Base-by-base conservation (phyloP, 202 grass and related monocot species). In the Elaeis oleifera region DNA sequence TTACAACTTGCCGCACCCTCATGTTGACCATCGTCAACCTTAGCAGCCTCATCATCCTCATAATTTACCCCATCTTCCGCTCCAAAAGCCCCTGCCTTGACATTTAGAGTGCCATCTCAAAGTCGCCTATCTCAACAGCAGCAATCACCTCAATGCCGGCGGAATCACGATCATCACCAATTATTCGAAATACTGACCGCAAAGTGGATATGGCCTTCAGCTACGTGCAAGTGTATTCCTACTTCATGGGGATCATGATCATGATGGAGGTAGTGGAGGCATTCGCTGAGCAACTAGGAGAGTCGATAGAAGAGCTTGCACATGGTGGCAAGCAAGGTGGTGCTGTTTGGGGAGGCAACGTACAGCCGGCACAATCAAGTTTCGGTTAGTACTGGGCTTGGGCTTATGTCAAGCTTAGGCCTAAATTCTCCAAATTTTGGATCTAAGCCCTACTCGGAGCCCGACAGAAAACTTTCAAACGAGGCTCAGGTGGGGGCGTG, bases 201-300 rank as follows among this genome's bases (percentile, higher is more conserved):
- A 85, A 74, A 66, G 14, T 89, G 17, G 32, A 73, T 54, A 51
- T 90, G 0, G 64, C 65, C 2, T 73, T 95, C 62, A 51, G 48
- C 28, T 95, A 80, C 69, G 79, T 88, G 78, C 61, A 78, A 70
- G 26, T 90, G 58, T 81, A 95, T 58, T 75, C 90, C 62, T 83
- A 80, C 84, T 90, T 80, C 80, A 18, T 59, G 49, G 83, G 69
- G 39, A 69, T 29, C 18, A 31, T 80, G 58, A 67, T 95, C 49
- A 77, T 68, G 11, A 84, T 80, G 18, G 66, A 73, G 78, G 56
- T 58, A 0, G 49, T 85, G 18, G 60, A 14, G 55, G 77, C 25
- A 20, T 53, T 90, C 23, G 72, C 63, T 14, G 27, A 80, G 74
- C 60, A 22, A 0, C 79, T 64, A 9, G 69, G 69, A 23, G 69